Evolutionary conservation across 164 flowering plant genomes (phyloP), one percentile per base, ranked within the genome.

Genomic region (Stephania cephalantha): DNA sequence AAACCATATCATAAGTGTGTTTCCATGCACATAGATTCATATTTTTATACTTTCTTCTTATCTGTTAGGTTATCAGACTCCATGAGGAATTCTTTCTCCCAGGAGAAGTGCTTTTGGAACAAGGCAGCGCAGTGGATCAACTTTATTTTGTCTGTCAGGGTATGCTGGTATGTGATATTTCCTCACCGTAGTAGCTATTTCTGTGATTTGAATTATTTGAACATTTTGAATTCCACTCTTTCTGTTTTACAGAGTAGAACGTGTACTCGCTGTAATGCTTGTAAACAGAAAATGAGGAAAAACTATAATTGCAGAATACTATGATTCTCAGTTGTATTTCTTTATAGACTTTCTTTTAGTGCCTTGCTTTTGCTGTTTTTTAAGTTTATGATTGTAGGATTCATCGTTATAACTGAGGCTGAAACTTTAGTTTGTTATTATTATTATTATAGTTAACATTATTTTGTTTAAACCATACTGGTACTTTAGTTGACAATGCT

Each of bases 21-120:
- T 35, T 2, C 42, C 42, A 35, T 35, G 42, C 42, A 35, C 42
- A 35, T 35, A 35, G 42, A 35, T 35, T 2, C 42, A 35, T 35
- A 35, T 35, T 35, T 35, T 74, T n/a, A 48, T 44, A 3, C 31
- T n/a, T 71, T 74, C 46, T 78, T 78, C 75, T 73, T 18, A 31
- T 81, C 35, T 80, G 69, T 30, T 89, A 92, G 98, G 95, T 86
- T 70, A 88, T 83, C 71, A 88, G 83, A 83, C 78, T 93, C 25
- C 95, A 90, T 73, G 96, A 93, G 79, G 98, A 93, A 74, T 88
- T 88, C 84, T 91, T 93, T 71, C 90, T 91, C 22, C 98, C 98
- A 3, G 98, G 98, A 72, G 98, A 93, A 83, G 89, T 91, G 73
- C 88, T 91, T 67, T 81, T 93, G 87, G 98, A 93, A 73, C 93